A percentile compares a stretch with the other conserved stretches of the same genome.
These are phyloP conservation scores for Metarhizium rileyi DNA, from an alignment of 2,329 filamentous ascomycete species.

Conservation along the genomic window DNA sequence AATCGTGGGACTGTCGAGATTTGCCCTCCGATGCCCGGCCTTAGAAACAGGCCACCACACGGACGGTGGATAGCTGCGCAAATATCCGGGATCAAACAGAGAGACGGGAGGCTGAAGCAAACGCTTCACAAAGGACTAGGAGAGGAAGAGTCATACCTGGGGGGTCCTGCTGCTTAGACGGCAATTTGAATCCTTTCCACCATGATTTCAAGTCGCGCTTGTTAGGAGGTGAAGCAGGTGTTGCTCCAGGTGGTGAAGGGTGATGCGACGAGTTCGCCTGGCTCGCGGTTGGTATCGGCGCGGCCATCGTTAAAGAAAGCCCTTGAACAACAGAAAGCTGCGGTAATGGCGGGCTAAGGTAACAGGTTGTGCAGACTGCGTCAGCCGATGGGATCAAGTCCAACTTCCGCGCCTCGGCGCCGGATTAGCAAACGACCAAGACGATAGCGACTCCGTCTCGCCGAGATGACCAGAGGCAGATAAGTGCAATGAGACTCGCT, in stretches of 20 bases:
- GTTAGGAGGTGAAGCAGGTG: constrained; percentile 60
- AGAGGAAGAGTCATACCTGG: constrained; percentile 32
- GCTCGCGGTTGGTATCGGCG: constrained; percentile 23
- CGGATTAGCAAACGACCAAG: neutral
- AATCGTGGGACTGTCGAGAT: neutral
- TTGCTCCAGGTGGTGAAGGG: constrained; percentile 19
- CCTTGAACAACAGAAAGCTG: neutral
- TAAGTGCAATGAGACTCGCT: neutral
- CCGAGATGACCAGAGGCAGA: neutral
- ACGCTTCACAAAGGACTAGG: neutral
- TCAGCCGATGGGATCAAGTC: constrained; percentile 2
- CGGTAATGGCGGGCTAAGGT: neutral
- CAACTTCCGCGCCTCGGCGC: constrained; percentile 3
- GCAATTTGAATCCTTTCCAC: constrained; percentile 92
- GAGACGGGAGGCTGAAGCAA: neutral
- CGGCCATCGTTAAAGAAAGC: constrained; percentile 22
- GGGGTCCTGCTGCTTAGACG: constrained; percentile 41
- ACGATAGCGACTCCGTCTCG: neutral
- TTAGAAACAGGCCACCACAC: neutral
- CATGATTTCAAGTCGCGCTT: constrained; percentile 87
- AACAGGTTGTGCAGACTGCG: neutral
- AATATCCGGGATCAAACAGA: neutral
- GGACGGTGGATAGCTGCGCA: constrained; percentile 5
- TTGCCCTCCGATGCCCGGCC: too few species aligned
- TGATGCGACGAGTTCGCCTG: constrained; percentile 21